phyloP scores from a whole-genome alignment of 108 stramenopile species.

The Cylindrotheca fusiformis region DNA sequence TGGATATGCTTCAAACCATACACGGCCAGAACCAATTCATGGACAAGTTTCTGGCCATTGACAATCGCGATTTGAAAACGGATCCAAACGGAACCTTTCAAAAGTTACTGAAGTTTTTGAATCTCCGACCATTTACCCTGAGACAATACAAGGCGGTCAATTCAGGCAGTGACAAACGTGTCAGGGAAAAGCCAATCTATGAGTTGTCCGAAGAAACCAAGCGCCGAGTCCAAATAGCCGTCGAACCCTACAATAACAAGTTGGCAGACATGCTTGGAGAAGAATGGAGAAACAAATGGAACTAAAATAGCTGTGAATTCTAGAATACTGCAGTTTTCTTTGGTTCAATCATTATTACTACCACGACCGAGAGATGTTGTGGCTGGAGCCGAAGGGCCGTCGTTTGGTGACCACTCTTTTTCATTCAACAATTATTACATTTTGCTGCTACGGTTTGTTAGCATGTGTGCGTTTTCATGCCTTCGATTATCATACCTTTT shows the following conservation, averaged over 20 bases:
- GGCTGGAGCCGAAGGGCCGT: too few species aligned
- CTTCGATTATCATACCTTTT: too few species aligned
- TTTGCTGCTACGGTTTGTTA: too few species aligned
- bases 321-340: too few species aligned
- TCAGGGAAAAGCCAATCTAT: not conserved
- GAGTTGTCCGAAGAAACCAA: not conserved
- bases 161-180: not conserved
- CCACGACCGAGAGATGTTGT: too few species aligned
- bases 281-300: not conserved
- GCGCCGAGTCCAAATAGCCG: not conserved
- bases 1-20: slow-evolving; percentile 2
- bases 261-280: not conserved
- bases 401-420: too few species aligned
- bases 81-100: slow-evolving; percentile 8
- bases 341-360: too few species aligned
- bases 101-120: slow-evolving; percentile 1
- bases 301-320: too few species aligned
- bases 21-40: not conserved
- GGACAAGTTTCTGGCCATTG: slow-evolving; percentile 9
- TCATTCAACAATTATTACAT: too few species aligned
- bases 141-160: not conserved
- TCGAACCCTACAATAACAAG: not conserved
- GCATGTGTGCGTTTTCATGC: too few species aligned
- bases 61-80: not conserved
- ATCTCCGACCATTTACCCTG: not conserved